phyloP scores from a whole-genome alignment of 768 basidiomycete genomes.

The Lactarius psammicola region DNA sequence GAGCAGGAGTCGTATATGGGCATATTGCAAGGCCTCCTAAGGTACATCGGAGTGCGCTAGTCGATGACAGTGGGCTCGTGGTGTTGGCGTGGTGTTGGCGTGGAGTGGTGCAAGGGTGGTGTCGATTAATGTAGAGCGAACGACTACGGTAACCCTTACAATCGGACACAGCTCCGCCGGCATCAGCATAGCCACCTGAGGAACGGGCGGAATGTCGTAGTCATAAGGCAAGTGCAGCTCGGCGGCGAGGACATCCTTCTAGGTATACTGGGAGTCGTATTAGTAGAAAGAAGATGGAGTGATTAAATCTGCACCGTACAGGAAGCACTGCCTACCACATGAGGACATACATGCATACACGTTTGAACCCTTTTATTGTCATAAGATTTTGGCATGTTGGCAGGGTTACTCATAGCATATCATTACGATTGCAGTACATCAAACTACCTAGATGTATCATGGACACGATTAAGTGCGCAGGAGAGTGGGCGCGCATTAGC shows the following conservation, averaged over 20 bases:
- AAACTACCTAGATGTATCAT: slow-evolving; percentile 11
- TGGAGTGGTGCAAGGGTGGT: too few relatives aligned
- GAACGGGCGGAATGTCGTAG: background rate
- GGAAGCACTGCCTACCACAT: background rate
- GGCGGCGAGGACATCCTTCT: background rate
- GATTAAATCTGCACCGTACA: background rate
- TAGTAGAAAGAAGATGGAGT: background rate
- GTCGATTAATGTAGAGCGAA: too few relatives aligned
- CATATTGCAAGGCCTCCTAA: too few relatives aligned
- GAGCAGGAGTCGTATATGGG: too few relatives aligned
- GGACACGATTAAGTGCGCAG: slow-evolving; percentile 4
- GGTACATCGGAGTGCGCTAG: too few relatives aligned
- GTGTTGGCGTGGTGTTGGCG: too few relatives aligned
- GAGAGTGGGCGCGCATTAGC: background rate
- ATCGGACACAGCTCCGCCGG: too few relatives aligned
- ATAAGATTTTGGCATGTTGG: background rate
- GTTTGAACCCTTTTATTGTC: background rate
- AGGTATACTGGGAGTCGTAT: background rate
- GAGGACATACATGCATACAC: background rate
- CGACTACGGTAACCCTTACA: too few relatives aligned
- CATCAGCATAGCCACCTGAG: background rate
- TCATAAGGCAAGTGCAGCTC: too few relatives aligned
- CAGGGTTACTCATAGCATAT: background rate
- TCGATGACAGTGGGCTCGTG: too few relatives aligned
- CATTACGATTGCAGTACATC: slow-evolving; percentile 12